Base-by-base conservation (phyloP, 2,329 filamentous ascomycete species). In the Raffaelea arxii region DNA sequence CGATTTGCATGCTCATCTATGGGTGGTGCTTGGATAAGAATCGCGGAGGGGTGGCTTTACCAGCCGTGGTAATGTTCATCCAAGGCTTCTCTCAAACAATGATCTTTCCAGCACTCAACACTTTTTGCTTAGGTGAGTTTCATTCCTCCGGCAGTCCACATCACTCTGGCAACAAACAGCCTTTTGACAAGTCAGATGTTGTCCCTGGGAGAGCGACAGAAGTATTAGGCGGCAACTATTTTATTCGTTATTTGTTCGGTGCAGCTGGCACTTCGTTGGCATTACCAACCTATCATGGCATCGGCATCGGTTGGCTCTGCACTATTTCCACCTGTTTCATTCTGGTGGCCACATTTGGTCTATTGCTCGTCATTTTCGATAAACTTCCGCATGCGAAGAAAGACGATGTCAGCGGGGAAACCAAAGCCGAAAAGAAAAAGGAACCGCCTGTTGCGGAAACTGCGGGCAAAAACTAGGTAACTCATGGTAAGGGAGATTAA, bases 161-260 rank as follows among this genome's bases (percentile, higher is more conserved):
- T 10, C 21, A 11, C 37, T 40, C 7, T 40, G 32, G 32, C 32
- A 21, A 22, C 27, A 86, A 84, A 50, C 78, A 80, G 0, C 76
- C 71, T 46, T 55, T 84, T 48, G 83, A 84, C 56, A 80, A 79
- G 2, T 84, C 90, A 35, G 85, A 91, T 59, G 84, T 90, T 9
- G 86, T 89, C 78, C 82, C 82, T 51, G 71, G 71, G 1, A 68
- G 75, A 19, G 77, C 77, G 23, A 77, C 81, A 2, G 85, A 91
- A 56, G 83, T 90, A 2, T 76, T 86, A 36, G 84, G 84, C 0
- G 83, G 84, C 0, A 91, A 90, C 59, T 91, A 88, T 59, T 79
- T 87, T 55, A 70, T 85, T 43, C 71, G 86, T 4, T 91, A 91
- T 60, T 58, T 87, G 7, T 84, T 88, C 53, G 85, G 80, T 1